Conservation (phyloP, 805 yeast genomes). For the Kodamaea leandrae region DNA sequence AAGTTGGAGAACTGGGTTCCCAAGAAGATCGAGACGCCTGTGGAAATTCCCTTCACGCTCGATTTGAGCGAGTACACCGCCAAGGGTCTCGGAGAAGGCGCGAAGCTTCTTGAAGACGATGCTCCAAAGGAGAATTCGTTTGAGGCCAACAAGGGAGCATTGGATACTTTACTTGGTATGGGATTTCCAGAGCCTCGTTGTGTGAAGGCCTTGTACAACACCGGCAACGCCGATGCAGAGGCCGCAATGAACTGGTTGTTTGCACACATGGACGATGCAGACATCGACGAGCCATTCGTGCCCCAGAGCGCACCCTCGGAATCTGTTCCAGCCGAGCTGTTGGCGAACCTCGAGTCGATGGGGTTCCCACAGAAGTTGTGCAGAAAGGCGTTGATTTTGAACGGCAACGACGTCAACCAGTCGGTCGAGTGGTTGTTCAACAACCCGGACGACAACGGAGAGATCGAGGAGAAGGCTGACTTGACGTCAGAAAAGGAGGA, state of each 20-base stretch:
- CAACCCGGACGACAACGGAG: constrained; percentile 77
- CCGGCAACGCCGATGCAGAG: constrained; percentile 66
- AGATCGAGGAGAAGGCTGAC: constrained; percentile 30
- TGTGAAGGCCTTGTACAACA: constrained; percentile 63
- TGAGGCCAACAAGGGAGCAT: constrained; percentile 52
- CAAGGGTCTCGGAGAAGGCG: constrained; percentile 36
- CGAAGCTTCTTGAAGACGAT: constrained; percentile 18
- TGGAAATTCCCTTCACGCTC: constrained; percentile 47
- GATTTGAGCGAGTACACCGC: constrained; percentile 44
- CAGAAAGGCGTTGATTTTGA: constrained; percentile 66
- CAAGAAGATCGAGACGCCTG: constrained; percentile 71
- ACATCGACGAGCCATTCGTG: constrained; percentile 62
- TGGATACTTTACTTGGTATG: constrained; percentile 65
- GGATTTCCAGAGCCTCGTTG: constrained; percentile 79
- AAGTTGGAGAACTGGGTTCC: constrained; percentile 90
- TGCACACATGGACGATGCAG: constrained; percentile 82
- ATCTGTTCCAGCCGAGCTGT: constrained; percentile 32
- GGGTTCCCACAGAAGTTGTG: constrained; percentile 71
- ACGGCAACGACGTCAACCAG: constrained; percentile 59
- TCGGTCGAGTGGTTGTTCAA: constrained; percentile 91
- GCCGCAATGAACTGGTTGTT: constrained; percentile 89
- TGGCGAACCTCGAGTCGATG: constrained; percentile 61
- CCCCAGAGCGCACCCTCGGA: not conserved
- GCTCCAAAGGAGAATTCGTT: constrained; percentile 27
- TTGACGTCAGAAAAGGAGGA: constrained; percentile 21